Evolutionary conservation across 305 asterid species (phyloP).

Genomic region (Fraxinus ornus): DNA sequence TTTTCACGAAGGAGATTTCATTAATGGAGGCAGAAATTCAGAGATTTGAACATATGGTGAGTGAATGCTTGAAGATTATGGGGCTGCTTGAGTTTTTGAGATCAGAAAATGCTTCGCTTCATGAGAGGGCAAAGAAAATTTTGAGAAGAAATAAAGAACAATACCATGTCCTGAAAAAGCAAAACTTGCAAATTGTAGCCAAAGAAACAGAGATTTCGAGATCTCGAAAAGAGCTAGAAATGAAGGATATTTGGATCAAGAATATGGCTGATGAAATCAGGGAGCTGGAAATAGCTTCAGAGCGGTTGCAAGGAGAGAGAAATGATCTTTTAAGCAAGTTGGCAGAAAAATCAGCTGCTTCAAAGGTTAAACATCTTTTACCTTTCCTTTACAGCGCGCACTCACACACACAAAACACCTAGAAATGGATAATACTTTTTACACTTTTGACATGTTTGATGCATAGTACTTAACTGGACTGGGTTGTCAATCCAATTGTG

Average conservation of each 20-base stretch:
- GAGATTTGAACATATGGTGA: constrained; percentile 37
- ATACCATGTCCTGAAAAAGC: constrained; percentile 27
- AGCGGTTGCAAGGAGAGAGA: constrained; percentile 36
- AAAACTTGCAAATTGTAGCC: constrained; percentile 31
- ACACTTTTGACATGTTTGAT: background rate
- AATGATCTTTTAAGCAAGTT: constrained; percentile 22
- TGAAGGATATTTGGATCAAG: constrained; percentile 27
- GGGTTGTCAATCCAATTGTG: background rate
- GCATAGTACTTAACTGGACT: background rate
- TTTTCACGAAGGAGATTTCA: constrained; percentile 35
- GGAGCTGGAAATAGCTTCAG: constrained; percentile 32
- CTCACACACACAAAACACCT: background rate
- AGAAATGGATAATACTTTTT: background rate
- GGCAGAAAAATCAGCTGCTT: constrained; percentile 30
- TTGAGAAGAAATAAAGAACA: constrained; percentile 26
- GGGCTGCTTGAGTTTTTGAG: constrained; percentile 37
- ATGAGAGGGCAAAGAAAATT: constrained; percentile 46
- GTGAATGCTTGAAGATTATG: constrained; percentile 30
- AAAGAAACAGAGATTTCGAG: constrained; percentile 39
- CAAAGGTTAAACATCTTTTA: constrained; percentile 36
- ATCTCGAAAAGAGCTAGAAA: constrained; percentile 30
- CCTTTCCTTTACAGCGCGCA: background rate
- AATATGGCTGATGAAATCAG: constrained; percentile 42
- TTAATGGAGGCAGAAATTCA: constrained; percentile 32
- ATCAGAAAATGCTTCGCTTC: constrained; percentile 45